These are phyloP conservation scores for Colletotrichum tropicicola DNA, from an alignment of 2,329 filamentous ascomycete genomes.

Conservation along the genomic window DNA sequence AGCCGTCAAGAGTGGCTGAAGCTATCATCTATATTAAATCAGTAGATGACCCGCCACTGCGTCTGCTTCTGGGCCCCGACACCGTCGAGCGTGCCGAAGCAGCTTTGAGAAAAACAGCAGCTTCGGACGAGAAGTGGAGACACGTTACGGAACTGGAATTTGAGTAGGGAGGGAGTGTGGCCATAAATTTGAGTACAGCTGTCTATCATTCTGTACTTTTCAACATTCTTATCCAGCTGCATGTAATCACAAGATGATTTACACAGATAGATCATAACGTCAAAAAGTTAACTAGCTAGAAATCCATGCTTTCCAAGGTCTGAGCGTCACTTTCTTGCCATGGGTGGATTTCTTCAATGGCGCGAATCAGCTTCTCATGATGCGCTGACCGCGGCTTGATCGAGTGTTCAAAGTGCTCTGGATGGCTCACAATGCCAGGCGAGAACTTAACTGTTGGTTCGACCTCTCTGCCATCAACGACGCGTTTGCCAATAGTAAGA, in stretches of 20 bases:
- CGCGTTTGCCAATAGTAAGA: constrained; percentile 49
- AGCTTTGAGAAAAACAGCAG: background rate
- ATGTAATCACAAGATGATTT: too few species aligned
- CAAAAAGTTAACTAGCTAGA: background rate
- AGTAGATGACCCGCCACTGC: background rate
- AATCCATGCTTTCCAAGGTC: background rate
- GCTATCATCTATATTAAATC: background rate
- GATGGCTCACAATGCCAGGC: constrained; percentile 26
- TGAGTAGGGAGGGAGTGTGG: too few species aligned
- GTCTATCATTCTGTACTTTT: too few species aligned
- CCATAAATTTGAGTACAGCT: too few species aligned
- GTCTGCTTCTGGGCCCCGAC: background rate
- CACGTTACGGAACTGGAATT: background rate
- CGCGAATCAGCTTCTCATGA: constrained; percentile 28
- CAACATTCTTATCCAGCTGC: too few species aligned
- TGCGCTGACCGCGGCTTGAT: constrained; percentile 24
- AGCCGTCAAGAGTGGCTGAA: background rate
- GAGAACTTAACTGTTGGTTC: constrained; percentile 30
- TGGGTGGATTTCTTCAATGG: constrained; percentile 17
- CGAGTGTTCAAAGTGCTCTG: constrained; percentile 4
- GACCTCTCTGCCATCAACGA: constrained; percentile 45
- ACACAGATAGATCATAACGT: background rate
- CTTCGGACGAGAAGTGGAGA: background rate
- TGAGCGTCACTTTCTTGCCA: constrained; percentile 28
- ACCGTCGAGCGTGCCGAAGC: background rate